These are phyloP conservation scores for Zychaea mexicana DNA, from an alignment of 371 early-diverging fungal species.

Conservation along the genomic window DNA sequence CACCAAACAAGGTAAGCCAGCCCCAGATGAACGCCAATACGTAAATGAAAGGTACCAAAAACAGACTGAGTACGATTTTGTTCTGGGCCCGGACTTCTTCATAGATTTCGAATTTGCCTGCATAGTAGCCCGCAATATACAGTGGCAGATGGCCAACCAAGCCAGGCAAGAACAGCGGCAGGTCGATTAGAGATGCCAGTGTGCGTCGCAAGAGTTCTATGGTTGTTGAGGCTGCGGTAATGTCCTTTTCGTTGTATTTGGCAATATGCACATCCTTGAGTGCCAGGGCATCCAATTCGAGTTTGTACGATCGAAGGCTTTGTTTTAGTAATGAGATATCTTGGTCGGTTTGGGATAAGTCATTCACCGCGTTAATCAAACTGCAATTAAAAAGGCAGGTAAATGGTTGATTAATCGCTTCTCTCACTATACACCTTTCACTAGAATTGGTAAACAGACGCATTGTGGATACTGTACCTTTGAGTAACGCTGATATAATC, in stretches of 20 bases:
- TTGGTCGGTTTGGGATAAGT: conserved; percentile 23
- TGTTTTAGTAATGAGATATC: conserved; percentile 40
- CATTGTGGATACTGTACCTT: conserved; percentile 30
- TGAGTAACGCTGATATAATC: conserved; percentile 57
- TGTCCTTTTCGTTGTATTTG: conserved; percentile 48
- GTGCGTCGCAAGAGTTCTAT: conserved; percentile 42
- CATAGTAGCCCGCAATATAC: conserved; percentile 51
- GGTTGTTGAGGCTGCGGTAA: conserved; percentile 43
- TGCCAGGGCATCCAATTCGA: conserved; percentile 35
- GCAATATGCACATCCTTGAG: conserved; percentile 50
- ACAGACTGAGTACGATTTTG: conserved; percentile 51
- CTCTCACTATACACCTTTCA: no score
- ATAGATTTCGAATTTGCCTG: conserved; percentile 51
- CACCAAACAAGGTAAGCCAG: conserved; percentile 44
- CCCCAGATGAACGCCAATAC: conserved; percentile 41
- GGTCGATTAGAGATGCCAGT: conserved; percentile 39
- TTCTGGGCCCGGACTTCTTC: conserved; percentile 62
- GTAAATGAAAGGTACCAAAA: conserved; percentile 46
- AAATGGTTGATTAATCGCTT: background rate
- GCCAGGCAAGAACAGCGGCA: conserved; percentile 58
- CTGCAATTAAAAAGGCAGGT: conserved; percentile 25
- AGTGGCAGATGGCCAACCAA: conserved; percentile 56
- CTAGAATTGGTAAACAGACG: background rate
- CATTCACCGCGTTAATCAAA: conserved; percentile 43
- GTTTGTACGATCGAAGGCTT: conserved; percentile 44